Evolutionary conservation across 441 rosid genomes (phyloP), one percentile per base, ranked within the genome.

Genomic region (Syzygium malaccense): DNA sequence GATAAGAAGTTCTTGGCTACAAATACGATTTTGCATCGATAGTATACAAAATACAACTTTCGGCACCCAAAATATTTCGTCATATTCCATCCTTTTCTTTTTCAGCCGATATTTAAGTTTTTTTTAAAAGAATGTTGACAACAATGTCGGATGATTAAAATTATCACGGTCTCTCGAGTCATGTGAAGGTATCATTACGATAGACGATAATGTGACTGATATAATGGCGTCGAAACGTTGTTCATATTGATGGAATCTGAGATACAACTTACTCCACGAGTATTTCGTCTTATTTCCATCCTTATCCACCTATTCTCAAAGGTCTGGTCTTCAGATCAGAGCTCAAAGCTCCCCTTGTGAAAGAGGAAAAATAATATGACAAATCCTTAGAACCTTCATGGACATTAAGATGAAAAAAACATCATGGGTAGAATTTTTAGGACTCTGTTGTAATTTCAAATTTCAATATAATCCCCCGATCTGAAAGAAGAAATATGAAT

Each of bases 211-310:
- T 64, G 1, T 19, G 0, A 30, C 6, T 8, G 0, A 17, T 0
- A 0, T 30, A 64, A 15, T 30, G 2, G 2, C 1, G 48, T 45
- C 0, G 75, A 64, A 30, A 0, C 15, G 4, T 64, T 64, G 8
- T 15, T 30, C 41, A 15, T 30, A 30, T 15, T 30, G 1, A 30
- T 30, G 75, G 23, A 15, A 30, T 64, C 12, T 62, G 7, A 62
- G 5, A 0, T 18, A 19, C 14, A 68, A 33, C 48, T 37, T 71
- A 20, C 49, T 3, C 1, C 0, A 0, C 0, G 8, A 37, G 15
- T 71, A 33, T 71, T 71, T 23, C 28, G 2, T 23, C 12, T 23
- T 56, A 8, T 23, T 56, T 56, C 48, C 60, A 33, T 33, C 79
- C 48, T 19, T 19, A 20, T 3, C 0, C 26, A 5, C 3, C 4